Base-by-base conservation (phyloP, 495 filamentous ascomycete species). In the Parathielavia appendiculata region DNA sequence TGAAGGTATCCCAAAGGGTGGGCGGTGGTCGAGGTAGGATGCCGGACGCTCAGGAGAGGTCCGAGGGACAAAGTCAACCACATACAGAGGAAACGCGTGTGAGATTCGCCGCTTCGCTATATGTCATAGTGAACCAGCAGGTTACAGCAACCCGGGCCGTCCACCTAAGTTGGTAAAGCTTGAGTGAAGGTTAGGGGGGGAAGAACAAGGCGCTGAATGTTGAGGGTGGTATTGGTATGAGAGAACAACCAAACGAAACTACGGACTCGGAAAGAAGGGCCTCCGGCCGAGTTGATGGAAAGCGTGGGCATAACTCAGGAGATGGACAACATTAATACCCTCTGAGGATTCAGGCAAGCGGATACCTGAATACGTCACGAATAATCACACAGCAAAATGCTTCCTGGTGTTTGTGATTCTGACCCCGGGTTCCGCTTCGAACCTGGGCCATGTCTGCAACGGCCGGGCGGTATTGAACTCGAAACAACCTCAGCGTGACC, bases 1-100 rank as follows among this genome's bases (percentile, higher is more conserved):
- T 50, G 79, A 80, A 23, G 68, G 63, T 39, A 62, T 63, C 26
- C 70, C 69, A 32, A 68, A 71, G 13, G 63, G 62, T n/a, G 69
- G 70, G 30, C 67, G 78, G n/a, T 69, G 70, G 57, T 63, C 46
- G 46, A 67, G 54, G 51, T 61, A 62, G 58, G 45, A 34, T 43
- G 14, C 5, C 5, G 5, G 8, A 11, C 17, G 6, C 13, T 9
- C 9, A 32, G 20, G 5, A 16, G 17, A 35, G 20, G 38, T 14
- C 17, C 7, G 17, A 32, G 36, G 3, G 22, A 16, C 13, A 8
- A 14, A 56, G 36, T 13, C 10, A 22, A n/a, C n/a, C 0, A 9
- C 1, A 2, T 16, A 17, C 8, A 6, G 17, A 20, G 17, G 34
- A 5, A 38, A 12, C 36, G 34, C 17, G 16, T n/a, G 32, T 5